A percentile compares a stretch with the other conserved stretches of the same genome.
These are phyloP conservation scores for Nothophaeocryptopus gaeumannii DNA, from an alignment of 2,329 filamentous ascomycete species.

Conservation along the genomic window DNA sequence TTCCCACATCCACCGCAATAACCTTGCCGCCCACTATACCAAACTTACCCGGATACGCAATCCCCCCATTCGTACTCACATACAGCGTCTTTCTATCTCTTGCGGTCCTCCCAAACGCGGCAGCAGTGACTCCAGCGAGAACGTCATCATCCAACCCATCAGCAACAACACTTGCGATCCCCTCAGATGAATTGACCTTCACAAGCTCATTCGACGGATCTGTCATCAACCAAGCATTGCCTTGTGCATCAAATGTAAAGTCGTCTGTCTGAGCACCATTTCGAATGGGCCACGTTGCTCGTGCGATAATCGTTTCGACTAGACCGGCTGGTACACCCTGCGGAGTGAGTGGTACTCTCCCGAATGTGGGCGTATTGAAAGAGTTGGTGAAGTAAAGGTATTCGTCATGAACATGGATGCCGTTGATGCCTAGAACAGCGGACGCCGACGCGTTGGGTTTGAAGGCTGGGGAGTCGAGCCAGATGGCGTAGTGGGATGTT, in stretches of 20 bases:
- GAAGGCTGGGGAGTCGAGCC: conserved; percentile 16
- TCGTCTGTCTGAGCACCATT: conserved; percentile 13
- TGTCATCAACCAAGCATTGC: conserved; percentile 18
- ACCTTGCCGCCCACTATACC: conserved; percentile 6
- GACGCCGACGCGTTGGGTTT: conserved; percentile 17
- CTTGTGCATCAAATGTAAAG: conserved; percentile 15
- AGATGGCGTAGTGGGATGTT: conserved; percentile 5
- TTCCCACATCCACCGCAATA: not conserved
- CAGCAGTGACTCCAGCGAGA: conserved; percentile 17
- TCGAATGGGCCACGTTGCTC: conserved; percentile 4
- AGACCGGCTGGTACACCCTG: conserved; percentile 8
- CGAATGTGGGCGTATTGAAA: conserved; percentile 12
- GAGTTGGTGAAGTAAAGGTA: conserved; percentile 20
- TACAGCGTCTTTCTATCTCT: conserved; percentile 12
- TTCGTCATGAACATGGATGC: conserved; percentile 12
- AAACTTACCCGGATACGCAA: conserved; percentile 6
- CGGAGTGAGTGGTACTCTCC: conserved; percentile 3
- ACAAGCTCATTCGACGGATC: conserved; percentile 17
- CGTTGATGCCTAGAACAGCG: conserved; percentile 18
- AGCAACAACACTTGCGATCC: conserved; percentile 9
- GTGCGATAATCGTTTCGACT: conserved; percentile 8
- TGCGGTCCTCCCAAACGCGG: conserved; percentile 15
- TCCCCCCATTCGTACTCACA: conserved; percentile 18
- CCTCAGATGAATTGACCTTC: conserved; percentile 10
- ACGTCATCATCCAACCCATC: conserved; percentile 7